phyloP scores from a whole-genome alignment of 306 rosid species.

The Mimosa bimucronata region DNA sequence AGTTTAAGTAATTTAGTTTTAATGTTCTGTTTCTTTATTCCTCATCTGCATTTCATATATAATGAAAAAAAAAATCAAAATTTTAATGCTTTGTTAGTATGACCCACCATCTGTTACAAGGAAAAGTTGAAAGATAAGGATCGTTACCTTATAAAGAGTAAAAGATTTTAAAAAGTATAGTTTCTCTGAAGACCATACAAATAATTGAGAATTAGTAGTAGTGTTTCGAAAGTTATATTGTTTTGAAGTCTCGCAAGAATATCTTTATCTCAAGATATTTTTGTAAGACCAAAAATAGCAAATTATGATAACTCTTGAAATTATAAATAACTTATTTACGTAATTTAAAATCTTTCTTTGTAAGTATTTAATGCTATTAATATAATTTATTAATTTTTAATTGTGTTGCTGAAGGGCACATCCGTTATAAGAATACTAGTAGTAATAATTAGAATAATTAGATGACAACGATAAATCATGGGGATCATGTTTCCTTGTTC shows the following conservation, averaged over 20 bases:
- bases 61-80: neutral
- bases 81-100: neutral
- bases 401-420: too few species aligned
- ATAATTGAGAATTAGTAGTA: neutral
- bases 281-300: neutral
- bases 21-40: neutral
- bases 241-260: neutral
- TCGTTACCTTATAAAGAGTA: neutral
- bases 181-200: neutral
- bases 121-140: neutral
- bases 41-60: neutral
- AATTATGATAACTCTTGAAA: neutral
- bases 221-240: neutral
- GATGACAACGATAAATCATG: conserved; percentile 37
- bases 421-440: too few species aligned
- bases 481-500: conserved; percentile 35
- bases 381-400: too few species aligned
- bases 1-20: neutral
- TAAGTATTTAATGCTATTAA: neutral
- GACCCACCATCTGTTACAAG: too few species aligned
- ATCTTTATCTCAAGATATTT: neutral
- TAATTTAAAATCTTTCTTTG: too few species aligned
- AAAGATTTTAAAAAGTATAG: neutral
- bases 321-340: neutral
- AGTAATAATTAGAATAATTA: neutral